Evolutionary conservation across 768 basidiomycete species (phyloP).

Genomic region (Calocera viscosa): DNA sequence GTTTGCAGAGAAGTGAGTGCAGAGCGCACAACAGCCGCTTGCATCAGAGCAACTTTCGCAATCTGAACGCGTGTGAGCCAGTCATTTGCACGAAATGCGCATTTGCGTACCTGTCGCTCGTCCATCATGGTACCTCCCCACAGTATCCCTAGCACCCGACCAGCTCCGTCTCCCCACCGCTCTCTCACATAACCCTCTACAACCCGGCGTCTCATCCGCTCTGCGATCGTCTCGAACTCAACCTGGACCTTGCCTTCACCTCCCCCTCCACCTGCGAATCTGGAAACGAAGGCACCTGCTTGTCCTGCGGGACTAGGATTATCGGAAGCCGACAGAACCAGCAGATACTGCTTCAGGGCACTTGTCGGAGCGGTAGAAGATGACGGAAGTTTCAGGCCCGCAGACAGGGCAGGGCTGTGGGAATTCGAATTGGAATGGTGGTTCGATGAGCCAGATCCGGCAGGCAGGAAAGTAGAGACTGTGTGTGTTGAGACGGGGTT

Average conservation of each 20-base stretch:
- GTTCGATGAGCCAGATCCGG: not conserved
- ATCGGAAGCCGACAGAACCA: conserved; percentile 65
- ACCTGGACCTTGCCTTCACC: conserved; percentile 55
- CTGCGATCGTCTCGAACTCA: conserved; percentile 61
- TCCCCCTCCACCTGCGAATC: conserved; percentile 31
- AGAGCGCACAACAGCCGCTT: conserved; percentile 72
- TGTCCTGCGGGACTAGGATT: conserved; percentile 65
- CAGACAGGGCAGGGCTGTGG: not conserved
- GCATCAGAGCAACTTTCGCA: conserved; percentile 86
- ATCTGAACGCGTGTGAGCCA: conserved; percentile 41
- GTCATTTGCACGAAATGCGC: conserved; percentile 2
- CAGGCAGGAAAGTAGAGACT: not conserved
- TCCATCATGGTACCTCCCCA: conserved; percentile 81
- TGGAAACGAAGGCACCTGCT: conserved; percentile 58
- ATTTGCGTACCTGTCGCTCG: conserved; percentile 67
- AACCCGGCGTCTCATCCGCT: conserved; percentile 53
- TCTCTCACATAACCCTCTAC: conserved; percentile 71
- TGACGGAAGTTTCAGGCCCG: not conserved
- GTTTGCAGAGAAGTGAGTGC: conserved; percentile 65
- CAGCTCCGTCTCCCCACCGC: conserved; percentile 68
- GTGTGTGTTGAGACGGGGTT: not conserved
- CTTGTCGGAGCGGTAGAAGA: not conserved
- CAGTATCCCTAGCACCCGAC: conserved; percentile 68
- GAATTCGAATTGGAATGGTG: not conserved
- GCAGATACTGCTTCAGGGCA: conserved; percentile 61